These are phyloP conservation scores for Wickerhamomyces queroliae DNA, from an alignment of 805 yeast species.

Conservation along the genomic window DNA sequence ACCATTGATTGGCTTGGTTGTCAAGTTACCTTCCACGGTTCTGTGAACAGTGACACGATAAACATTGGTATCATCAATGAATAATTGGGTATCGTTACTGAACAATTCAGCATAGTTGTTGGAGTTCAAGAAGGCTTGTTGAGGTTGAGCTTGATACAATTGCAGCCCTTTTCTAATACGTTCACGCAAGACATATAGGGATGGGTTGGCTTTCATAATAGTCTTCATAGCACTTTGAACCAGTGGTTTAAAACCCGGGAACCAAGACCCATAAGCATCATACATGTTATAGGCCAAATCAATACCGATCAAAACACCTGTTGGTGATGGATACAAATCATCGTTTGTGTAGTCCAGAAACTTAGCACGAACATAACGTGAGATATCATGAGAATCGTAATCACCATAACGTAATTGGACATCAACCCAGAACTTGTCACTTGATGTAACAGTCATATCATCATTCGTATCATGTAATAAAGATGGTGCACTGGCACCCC, in stretches of 20 bases:
- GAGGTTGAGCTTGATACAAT: constrained; percentile 88
- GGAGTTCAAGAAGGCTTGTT: constrained; percentile 85
- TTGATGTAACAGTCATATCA: constrained; percentile 43
- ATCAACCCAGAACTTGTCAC: constrained; percentile 87
- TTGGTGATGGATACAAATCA: constrained; percentile 83
- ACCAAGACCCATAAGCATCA: constrained; percentile 97
- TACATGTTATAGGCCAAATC: constrained; percentile 95
- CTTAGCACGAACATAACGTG: constrained; percentile 89
- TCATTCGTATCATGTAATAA: constrained; percentile 69
- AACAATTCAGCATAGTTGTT: constrained; percentile 87
- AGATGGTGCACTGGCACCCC: constrained; percentile 84
- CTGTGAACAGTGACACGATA: constrained; percentile 88
- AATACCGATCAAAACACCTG: constrained; percentile 85
- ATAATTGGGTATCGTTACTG: constrained; percentile 74
- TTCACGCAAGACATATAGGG: constrained; percentile 84
- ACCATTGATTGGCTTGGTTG: constrained; percentile 92
- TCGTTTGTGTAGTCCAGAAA: constrained; percentile 91
- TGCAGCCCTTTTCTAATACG: constrained; percentile 92
- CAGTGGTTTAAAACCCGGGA: constrained; percentile 87
- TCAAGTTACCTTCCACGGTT: constrained; percentile 87
- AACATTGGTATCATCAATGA: constrained; percentile 91
- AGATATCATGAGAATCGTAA: constrained; percentile 94
- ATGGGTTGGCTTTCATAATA: constrained; percentile 93
- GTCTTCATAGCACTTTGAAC: constrained; percentile 90
- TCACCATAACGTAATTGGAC: constrained; percentile 95